phyloP scores from a whole-genome alignment of 129 eudicot species.

The Centaurea solstitialis region DNA sequence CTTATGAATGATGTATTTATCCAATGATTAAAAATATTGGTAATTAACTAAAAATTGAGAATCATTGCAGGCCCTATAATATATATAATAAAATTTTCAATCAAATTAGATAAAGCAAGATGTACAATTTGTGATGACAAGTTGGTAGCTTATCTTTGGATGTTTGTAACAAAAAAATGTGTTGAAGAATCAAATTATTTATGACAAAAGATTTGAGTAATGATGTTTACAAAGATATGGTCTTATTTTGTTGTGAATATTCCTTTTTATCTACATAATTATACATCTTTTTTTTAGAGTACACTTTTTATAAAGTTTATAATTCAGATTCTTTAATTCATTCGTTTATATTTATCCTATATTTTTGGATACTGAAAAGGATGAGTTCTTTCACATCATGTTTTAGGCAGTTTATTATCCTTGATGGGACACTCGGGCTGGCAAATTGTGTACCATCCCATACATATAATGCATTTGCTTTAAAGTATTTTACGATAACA shows the following conservation, averaged over 20 bases:
- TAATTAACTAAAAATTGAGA: neutral
- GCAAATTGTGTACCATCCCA: neutral
- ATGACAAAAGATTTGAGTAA: neutral
- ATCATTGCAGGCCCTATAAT: neutral
- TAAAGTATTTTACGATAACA: no score
- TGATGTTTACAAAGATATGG: neutral
- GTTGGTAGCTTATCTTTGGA: conserved; percentile 19
- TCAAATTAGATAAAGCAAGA: neutral
- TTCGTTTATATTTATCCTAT: neutral
- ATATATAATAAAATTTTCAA: neutral
- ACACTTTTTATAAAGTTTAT: no score
- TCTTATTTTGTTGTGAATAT: neutral
- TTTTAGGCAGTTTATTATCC: neutral
- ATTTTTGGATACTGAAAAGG: no score
- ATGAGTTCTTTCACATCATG: neutral
- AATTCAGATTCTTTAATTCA: no score
- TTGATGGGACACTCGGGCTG: neutral
- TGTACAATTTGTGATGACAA: conserved; percentile 9
- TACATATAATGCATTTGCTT: no score
- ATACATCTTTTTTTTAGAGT: neutral
- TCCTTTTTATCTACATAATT: neutral
- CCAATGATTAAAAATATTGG: neutral
- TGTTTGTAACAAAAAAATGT: conserved; percentile 15
- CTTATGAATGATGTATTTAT: no score
- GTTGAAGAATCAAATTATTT: conserved; percentile 3